phyloP scores from a whole-genome alignment of 495 filamentous ascomycete species.

The Penicillium roqueforti region DNA sequence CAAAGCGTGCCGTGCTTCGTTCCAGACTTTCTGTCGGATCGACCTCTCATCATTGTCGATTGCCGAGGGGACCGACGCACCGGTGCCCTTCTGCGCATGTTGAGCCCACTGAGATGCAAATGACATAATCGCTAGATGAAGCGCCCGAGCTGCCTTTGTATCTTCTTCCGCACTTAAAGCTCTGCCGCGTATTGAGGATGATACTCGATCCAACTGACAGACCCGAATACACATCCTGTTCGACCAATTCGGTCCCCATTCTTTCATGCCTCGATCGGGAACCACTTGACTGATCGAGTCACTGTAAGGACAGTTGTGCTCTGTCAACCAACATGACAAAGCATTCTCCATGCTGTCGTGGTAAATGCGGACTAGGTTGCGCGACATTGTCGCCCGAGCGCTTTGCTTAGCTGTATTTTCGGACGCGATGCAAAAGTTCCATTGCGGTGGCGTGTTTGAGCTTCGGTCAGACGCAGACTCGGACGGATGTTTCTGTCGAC shows the following conservation, averaged over 20 bases:
- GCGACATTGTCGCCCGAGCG: constrained; percentile 31
- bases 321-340: constrained; percentile 45
- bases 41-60: constrained; percentile 27
- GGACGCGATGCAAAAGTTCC: constrained; percentile 10
- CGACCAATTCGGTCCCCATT: constrained; percentile 40
- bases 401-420: constrained; percentile 18
- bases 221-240: constrained; percentile 45
- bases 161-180: constrained; percentile 34
- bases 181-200: constrained; percentile 25
- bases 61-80: neutral
- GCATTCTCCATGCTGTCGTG: constrained; percentile 48
- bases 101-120: constrained; percentile 48
- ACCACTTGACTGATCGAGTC: constrained; percentile 5
- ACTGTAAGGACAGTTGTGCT: constrained; percentile 44
- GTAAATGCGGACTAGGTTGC: constrained; percentile 41
- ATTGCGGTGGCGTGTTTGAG: neutral
- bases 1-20: constrained; percentile 38
- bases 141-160: constrained; percentile 30
- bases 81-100: constrained; percentile 18
- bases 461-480: neutral
- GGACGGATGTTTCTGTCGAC: neutral
- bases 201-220: constrained; percentile 36
- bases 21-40: constrained; percentile 41
- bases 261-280: constrained; percentile 12
- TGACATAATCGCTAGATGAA: constrained; percentile 42